Percentiles rank a stretch among this genome's conserved stretches.
phyloP scores from a whole-genome alignment of 441 rosid genomes.

The Adansonia grandidieri region DNA sequence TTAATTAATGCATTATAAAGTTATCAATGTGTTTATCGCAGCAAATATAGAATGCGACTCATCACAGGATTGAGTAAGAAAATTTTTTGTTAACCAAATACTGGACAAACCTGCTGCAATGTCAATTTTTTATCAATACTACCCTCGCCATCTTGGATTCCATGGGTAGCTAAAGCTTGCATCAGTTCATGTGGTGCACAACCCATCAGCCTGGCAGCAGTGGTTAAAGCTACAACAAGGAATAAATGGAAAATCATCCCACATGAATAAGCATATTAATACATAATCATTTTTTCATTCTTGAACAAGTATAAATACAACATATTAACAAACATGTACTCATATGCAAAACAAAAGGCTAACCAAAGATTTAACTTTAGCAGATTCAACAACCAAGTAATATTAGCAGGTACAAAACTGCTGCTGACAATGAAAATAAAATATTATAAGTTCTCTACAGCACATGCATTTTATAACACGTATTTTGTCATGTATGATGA shows the following conservation, averaged over 20 bases:
- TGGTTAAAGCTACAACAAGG: conserved; percentile 66
- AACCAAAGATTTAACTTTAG: conserved; percentile 4
- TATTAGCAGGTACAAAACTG: background rate
- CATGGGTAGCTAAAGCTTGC: conserved; percentile 69
- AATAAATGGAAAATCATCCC: conserved; percentile 27
- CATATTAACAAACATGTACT: background rate
- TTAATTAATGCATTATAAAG: background rate
- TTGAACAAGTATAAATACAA: conserved; percentile 5
- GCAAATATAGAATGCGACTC: background rate
- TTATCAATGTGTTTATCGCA: background rate
- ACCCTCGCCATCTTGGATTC: conserved; percentile 75
- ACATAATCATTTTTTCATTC: background rate
- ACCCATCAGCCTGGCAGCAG: conserved; percentile 75
- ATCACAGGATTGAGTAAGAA: background rate
- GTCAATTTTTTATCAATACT: conserved; percentile 70
- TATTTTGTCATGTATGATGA: conserved; percentile 18
- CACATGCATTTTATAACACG: background rate
- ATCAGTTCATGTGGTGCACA: conserved; percentile 64
- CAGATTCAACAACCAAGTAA: background rate
- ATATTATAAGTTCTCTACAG: background rate
- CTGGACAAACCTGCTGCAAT: conserved; percentile 68
- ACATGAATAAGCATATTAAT: conserved; percentile 24
- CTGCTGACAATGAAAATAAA: background rate
- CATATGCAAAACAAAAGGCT: background rate
- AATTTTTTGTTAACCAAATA: conserved; percentile 12